Percentiles rank a stretch among this genome's conserved stretches.
Evolutionary conservation across 1,284 basidiomycete genomes (phyloP).

Genomic region (Puccinia polysora): DNA sequence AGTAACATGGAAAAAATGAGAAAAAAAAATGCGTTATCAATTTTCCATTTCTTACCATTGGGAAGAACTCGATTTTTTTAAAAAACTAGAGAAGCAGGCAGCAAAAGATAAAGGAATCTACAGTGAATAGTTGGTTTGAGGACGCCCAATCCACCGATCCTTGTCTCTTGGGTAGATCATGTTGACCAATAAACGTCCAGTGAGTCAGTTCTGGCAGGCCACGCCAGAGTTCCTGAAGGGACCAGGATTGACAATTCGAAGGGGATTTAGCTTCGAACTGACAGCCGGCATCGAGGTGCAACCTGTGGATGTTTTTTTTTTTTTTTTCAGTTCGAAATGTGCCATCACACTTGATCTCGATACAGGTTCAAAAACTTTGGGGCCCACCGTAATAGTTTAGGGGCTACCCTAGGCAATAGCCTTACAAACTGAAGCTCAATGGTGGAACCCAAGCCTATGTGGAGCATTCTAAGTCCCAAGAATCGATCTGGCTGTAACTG

Average conservation of each 20-base stretch:
- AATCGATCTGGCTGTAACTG: background rate
- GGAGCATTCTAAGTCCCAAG: constrained; percentile 25
- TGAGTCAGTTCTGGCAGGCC: constrained; percentile 24
- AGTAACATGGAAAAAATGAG: background rate
- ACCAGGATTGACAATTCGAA: constrained; percentile 8
- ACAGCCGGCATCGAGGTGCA: constrained; percentile 40
- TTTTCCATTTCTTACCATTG: too few relatives aligned
- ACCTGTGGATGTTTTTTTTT: constrained; percentile 3
- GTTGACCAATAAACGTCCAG: constrained; percentile 32
- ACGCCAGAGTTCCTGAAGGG: constrained; percentile 1
- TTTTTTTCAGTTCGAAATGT: background rate
- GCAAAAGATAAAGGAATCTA: constrained; percentile 3
- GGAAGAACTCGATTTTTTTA: background rate
- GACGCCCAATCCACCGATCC: constrained; percentile 6
- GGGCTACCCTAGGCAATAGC: constrained; percentile 27
- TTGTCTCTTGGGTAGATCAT: constrained; percentile 19
- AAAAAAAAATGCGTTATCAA: too few relatives aligned
- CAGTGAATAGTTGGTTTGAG: constrained; percentile 12
- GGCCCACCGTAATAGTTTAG: constrained; percentile 17
- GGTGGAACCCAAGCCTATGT: constrained; percentile 18
- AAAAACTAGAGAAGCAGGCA: background rate
- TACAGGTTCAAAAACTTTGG: background rate
- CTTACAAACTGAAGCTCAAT: constrained; percentile 33
- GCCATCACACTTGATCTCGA: background rate
- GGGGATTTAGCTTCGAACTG: constrained; percentile 18